Percentiles rank a stretch among this genome's conserved stretches.
Conservation (phyloP, 495 filamentous ascomycete genomes). For the Corynascus novoguineensis region DNA sequence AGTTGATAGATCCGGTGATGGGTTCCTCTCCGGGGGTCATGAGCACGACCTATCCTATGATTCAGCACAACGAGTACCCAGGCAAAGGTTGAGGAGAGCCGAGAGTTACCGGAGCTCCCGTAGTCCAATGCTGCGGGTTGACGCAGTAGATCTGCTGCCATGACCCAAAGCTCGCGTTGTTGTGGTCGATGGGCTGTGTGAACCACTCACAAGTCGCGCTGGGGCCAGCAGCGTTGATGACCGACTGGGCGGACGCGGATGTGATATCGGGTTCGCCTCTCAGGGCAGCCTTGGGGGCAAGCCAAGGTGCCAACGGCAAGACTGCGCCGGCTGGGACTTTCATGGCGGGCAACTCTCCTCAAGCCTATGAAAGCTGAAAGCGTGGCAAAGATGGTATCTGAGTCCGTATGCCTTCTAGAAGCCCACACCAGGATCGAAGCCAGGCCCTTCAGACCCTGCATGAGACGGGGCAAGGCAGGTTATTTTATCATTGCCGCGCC, state of each 20-base stretch:
- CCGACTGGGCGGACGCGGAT: neutral
- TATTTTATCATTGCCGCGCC: neutral
- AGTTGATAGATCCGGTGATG: slow-evolving; percentile 37
- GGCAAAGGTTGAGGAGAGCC: neutral
- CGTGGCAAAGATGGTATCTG: neutral
- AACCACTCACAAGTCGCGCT: slow-evolving; percentile 21
- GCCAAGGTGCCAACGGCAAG: slow-evolving; percentile 19
- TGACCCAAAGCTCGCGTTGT: slow-evolving; percentile 15
- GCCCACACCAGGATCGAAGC: neutral
- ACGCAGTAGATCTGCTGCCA: slow-evolving; percentile 27
- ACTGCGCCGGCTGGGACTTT: slow-evolving; percentile 16
- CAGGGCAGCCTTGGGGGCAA: slow-evolving; percentile 15
- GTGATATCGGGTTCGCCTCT: slow-evolving; percentile 8
- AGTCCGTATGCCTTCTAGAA: neutral
- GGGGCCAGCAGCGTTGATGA: slow-evolving; percentile 8
- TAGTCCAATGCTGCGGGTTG: slow-evolving; percentile 19
- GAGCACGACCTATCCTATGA: slow-evolving; percentile 39
- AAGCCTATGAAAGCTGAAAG: neutral
- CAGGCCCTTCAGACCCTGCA: too few relatives aligned
- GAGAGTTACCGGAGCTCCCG: slow-evolving; percentile 19
- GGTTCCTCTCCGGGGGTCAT: slow-evolving; percentile 54
- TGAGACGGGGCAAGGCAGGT: too few relatives aligned
- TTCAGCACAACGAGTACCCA: neutral
- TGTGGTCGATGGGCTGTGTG: slow-evolving; percentile 24
- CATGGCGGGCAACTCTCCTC: slow-evolving; percentile 16